These are phyloP conservation scores for Zymoseptoria tritici DNA, from an alignment of 2,329 filamentous ascomycete genomes.

Conservation along the genomic window DNA sequence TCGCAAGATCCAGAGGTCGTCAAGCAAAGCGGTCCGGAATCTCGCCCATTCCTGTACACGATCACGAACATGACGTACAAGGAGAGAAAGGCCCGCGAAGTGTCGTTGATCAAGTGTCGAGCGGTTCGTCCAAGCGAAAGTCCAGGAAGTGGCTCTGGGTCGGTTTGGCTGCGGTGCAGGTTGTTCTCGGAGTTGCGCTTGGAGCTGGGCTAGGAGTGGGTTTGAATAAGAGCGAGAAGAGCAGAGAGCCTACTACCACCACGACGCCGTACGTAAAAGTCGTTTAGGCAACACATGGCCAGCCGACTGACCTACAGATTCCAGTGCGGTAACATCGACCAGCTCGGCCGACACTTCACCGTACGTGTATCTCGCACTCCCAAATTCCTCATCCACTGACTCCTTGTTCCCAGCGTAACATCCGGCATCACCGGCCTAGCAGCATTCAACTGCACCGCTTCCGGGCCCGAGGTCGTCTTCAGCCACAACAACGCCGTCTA, in stretches of 20 bases:
- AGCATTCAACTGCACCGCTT: slow-evolving; percentile 9
- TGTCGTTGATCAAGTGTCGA: too few species aligned
- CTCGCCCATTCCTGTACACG: background rate
- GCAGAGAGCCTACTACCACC: background rate
- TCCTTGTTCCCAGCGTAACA: slow-evolving; percentile 2
- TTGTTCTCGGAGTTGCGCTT: slow-evolving; percentile 6
- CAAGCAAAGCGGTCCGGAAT: background rate
- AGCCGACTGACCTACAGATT: background rate
- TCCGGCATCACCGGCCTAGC: slow-evolving; percentile 11
- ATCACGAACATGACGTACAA: too few species aligned
- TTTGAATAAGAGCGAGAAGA: slow-evolving; percentile 1
- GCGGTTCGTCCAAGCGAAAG: background rate
- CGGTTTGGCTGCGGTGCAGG: background rate
- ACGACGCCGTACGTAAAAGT: background rate
- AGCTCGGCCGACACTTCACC: background rate
- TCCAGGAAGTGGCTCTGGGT: slow-evolving; percentile 2
- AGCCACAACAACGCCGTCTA: slow-evolving; percentile 1
- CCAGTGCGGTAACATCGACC: background rate
- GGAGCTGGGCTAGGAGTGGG: slow-evolving; percentile 7
- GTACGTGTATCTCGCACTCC: background rate
- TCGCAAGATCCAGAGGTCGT: background rate
- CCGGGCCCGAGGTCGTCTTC: background rate
- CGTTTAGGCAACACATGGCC: background rate
- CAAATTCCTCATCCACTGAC: too few species aligned
- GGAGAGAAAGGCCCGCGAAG: background rate